Evolutionary conservation across 805 yeast genomes (phyloP), one percentile per base, ranked within the genome.

Genomic region (Wickerhamomyces sydowiorum): DNA sequence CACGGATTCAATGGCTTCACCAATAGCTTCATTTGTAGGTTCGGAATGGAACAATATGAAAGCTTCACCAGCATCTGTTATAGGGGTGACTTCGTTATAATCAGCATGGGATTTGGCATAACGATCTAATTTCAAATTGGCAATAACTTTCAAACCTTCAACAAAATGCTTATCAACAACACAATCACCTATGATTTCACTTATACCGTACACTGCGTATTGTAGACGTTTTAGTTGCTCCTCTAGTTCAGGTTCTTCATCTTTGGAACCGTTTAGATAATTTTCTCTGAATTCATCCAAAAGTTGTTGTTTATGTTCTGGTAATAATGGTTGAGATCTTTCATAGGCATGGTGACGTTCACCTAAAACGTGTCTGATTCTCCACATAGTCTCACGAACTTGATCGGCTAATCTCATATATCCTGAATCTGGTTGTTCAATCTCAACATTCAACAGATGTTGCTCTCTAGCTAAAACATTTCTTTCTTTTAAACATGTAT

Each of bases 151-250:
- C 34, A 90, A 68, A 20, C 96, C 96, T 41, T 75, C 67, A 22
- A 79, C 66, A 39, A 84, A 83, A 43, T 71, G 67, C 38, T 70
- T 65, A 54, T 83, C 84, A 13, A 80, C 79, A 15, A 64, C 60
- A 50, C 81, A 73, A 41, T 78, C 78, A 42, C 74, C 81, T 37
- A 79, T 70, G 42, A 76, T 67, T 41, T 77, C 78, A 23, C 86
- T 87, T 42, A 89, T 84, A n/a, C 96, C 96, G 57, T 80, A 90
- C 23, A 88, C 61, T 0, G 95, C 90, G 52, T 72, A 78, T 61
- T 86, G 95, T 52, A 89, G 73, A 58, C 98, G 79, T 43, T 78
- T 80, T 44, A 90, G 69, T 55, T 79, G 79, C 41, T 80, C 88
- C 56, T 78, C 79, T 61, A 76, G 74, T 46, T 75, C 83, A 38